Conservation (phyloP, 2,329 filamentous ascomycete genomes). For the Colletotrichum acutatum region DNA sequence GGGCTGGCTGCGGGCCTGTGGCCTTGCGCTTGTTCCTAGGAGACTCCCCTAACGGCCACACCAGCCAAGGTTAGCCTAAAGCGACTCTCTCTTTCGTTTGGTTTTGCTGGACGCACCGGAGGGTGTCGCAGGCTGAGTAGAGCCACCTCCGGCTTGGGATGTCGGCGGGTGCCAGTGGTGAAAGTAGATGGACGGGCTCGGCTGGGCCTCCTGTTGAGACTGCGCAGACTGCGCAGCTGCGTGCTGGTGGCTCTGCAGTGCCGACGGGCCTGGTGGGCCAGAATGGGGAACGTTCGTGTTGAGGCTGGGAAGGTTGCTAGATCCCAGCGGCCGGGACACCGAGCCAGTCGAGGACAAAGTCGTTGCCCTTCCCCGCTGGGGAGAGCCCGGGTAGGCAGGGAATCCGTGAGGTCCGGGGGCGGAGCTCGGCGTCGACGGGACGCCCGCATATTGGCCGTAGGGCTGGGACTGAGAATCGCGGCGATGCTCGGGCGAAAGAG, state of each 20-base stretch:
- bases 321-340: constrained; percentile 49
- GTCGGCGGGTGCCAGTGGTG: constrained; percentile 92
- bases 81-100: constrained; percentile 59
- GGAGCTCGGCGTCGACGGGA: constrained; percentile 56
- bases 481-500: constrained; percentile 64
- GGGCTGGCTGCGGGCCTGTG: constrained; percentile 62
- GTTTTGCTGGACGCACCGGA: constrained; percentile 74
- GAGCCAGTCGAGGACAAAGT: constrained; percentile 55
- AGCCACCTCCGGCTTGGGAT: constrained; percentile 67
- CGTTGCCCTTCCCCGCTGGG: constrained; percentile 59
- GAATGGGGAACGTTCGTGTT: constrained; percentile 57
- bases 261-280: constrained; percentile 43
- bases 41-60: constrained; percentile 71
- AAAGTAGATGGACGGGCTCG: constrained; percentile 85
- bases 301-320: constrained; percentile 54
- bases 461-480: constrained; percentile 61
- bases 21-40: constrained; percentile 86
- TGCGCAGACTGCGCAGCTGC: constrained; percentile 65
- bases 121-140: constrained; percentile 77
- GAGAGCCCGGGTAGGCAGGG: constrained; percentile 59
- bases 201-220: constrained; percentile 69
- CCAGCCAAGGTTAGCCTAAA: constrained; percentile 50
- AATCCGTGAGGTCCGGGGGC: constrained; percentile 53
- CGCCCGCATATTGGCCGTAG: constrained; percentile 55
- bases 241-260: constrained; percentile 55